Percentiles rank a stretch among this genome's conserved stretches.
These are phyloP conservation scores for Aspergillus biplanus DNA, from an alignment of 495 filamentous ascomycete species.

Conservation along the genomic window DNA sequence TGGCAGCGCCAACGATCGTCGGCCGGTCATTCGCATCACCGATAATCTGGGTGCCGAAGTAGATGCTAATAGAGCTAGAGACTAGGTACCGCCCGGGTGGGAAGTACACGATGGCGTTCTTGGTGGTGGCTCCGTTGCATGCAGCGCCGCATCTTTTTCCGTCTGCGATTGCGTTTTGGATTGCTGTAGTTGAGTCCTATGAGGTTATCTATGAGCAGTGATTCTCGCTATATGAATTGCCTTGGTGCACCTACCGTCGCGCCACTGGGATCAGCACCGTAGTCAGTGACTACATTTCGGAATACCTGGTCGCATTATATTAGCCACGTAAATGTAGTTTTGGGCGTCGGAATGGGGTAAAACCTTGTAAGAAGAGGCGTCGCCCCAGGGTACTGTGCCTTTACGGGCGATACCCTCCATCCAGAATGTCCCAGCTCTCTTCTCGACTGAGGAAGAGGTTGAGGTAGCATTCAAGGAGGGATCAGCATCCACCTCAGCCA, in stretches of 20 bases:
- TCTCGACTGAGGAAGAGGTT: background rate
- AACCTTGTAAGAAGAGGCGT: slow-evolving; percentile 10
- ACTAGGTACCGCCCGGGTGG: slow-evolving; percentile 61
- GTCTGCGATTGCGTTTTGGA: slow-evolving; percentile 57
- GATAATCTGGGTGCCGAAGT: slow-evolving; percentile 61
- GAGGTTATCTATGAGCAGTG: background rate
- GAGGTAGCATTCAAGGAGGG: slow-evolving; percentile 5
- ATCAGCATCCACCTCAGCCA: slow-evolving; percentile 11
- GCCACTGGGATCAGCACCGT: slow-evolving; percentile 13
- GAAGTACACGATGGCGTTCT: slow-evolving; percentile 60
- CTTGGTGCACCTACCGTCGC: too few species aligned
- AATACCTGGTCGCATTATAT: slow-evolving; percentile 5
- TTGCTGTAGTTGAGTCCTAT: slow-evolving; percentile 47
- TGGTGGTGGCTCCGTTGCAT: slow-evolving; percentile 43
- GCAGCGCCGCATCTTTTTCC: slow-evolving; percentile 49
- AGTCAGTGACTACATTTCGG: slow-evolving; percentile 12
- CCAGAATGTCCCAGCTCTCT: slow-evolving; percentile 8
- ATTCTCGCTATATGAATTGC: too few species aligned
- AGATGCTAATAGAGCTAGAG: slow-evolving; percentile 47
- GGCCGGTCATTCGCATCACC: slow-evolving; percentile 57
- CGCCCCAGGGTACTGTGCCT: slow-evolving; percentile 10
- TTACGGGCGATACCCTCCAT: slow-evolving; percentile 14
- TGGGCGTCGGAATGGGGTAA: background rate
- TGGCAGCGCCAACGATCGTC: slow-evolving; percentile 10
- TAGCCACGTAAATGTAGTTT: background rate